These are phyloP conservation scores for Mortierella sp. DNA, from an alignment of 371 early-diverging fungal genomes.

Conservation along the genomic window DNA sequence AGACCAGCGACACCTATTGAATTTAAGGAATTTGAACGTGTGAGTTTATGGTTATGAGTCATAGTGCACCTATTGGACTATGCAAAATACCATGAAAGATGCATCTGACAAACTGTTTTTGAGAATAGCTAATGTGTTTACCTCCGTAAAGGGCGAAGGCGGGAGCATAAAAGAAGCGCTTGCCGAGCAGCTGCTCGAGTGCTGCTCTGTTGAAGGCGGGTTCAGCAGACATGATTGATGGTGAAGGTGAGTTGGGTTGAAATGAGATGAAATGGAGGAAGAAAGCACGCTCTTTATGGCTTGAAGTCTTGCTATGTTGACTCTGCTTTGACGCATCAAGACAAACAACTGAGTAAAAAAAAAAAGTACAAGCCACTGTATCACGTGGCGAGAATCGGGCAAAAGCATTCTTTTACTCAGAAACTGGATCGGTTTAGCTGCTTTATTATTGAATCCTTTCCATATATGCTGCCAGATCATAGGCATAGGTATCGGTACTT, in stretches of 20 bases:
- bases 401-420: too few species aligned
- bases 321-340: slow-evolving; percentile 9
- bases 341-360: neutral
- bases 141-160: slow-evolving; percentile 96
- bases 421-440: too few species aligned
- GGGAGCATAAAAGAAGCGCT: slow-evolving; percentile 98
- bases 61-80: neutral
- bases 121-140: slow-evolving; percentile 43
- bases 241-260: neutral
- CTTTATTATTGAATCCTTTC: neutral
- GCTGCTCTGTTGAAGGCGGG: slow-evolving; percentile 68
- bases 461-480: slow-evolving; percentile 6
- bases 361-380: slow-evolving; percentile 15
- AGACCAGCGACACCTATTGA: slow-evolving; percentile 94
- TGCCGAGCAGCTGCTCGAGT: slow-evolving; percentile 81
- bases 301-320: neutral
- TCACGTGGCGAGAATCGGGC: slow-evolving; percentile 8
- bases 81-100: neutral
- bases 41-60: neutral
- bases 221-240: slow-evolving; percentile 37
- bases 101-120: neutral
- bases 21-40: neutral
- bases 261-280: neutral
- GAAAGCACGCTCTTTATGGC: neutral
- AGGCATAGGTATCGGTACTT: slow-evolving; percentile 15